Evolutionary conservation across 768 basidiomycete genomes (phyloP).

Genomic region (Kwoniella europaea): DNA sequence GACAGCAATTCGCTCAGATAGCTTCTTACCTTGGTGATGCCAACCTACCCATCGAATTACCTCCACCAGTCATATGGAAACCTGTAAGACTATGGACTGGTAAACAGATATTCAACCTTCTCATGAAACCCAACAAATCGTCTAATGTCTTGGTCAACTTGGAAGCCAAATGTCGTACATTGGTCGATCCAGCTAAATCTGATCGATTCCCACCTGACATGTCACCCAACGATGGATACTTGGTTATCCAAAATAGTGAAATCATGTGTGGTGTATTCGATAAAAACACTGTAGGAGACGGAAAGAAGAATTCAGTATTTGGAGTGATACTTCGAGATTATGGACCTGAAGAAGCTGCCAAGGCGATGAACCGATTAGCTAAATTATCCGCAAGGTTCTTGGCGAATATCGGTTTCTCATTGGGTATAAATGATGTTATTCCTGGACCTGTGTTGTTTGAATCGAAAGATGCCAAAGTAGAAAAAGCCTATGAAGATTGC

Average conservation of each 20-base stretch:
- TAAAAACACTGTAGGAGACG: constrained; percentile 94
- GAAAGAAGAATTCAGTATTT: constrained; percentile 99
- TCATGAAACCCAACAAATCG: constrained; percentile 89
- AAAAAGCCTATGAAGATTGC: constrained; percentile 85
- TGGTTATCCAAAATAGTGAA: constrained; percentile 95
- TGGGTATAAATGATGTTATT: constrained; percentile 98
- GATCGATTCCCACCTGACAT: constrained; percentile 71
- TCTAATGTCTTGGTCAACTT: constrained; percentile 89
- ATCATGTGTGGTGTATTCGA: constrained; percentile 99
- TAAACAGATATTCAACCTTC: constrained; percentile 96
- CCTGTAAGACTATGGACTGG: constrained; percentile 95
- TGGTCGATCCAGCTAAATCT: constrained; percentile 52
- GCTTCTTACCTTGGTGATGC: constrained; percentile 94
- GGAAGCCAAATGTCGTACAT: constrained; percentile 90
- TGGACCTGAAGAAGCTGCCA: constrained; percentile 89
- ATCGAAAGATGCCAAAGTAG: constrained; percentile 84
- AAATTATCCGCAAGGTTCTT: constrained; percentile 95
- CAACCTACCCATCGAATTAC: constrained; percentile 88
- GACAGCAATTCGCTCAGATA: constrained; percentile 93
- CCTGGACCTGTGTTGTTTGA: constrained; percentile 81
- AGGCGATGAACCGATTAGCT: constrained; percentile 93
- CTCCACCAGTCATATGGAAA: constrained; percentile 92
- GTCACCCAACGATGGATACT: constrained; percentile 95
- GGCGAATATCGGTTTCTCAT: constrained; percentile 94
- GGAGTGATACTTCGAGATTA: constrained; percentile 97